Percentiles rank a stretch among this genome's conserved stretches.
phyloP scores from a whole-genome alignment of 805 yeast species.

The Kuraishia floccosa region DNA sequence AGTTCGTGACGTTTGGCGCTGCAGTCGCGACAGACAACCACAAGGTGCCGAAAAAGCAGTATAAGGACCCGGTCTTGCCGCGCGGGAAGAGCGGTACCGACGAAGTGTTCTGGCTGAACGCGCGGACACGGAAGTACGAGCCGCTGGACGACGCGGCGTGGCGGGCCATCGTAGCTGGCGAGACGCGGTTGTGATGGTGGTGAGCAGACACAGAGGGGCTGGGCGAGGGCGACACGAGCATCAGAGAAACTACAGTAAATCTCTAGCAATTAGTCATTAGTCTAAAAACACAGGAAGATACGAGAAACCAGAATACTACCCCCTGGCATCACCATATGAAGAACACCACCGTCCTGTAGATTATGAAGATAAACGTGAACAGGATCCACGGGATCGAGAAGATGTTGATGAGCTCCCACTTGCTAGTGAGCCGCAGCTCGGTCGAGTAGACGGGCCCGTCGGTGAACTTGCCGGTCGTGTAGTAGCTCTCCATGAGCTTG shows the following conservation, averaged over 20 bases:
- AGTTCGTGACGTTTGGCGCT: constrained; percentile 59
- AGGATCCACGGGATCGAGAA: constrained; percentile 7
- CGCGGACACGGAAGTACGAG: constrained; percentile 33
- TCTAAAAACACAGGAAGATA: no score
- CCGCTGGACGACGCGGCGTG: constrained; percentile 48
- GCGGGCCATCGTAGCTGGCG: constrained; percentile 19
- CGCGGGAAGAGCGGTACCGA: constrained; percentile 52
- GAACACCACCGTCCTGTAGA: no score
- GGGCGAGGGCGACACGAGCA: no score
- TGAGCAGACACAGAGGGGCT: background rate
- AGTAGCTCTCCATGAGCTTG: constrained; percentile 49
- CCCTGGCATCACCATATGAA: no score
- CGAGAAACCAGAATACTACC: no score
- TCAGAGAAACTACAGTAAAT: no score
- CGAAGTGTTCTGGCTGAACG: constrained; percentile 58
- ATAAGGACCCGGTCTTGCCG: constrained; percentile 60
- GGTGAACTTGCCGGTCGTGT: constrained; percentile 40
- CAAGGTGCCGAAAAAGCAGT: constrained; percentile 63
- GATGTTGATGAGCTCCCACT: constrained; percentile 14
- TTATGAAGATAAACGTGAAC: background rate
- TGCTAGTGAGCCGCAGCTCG: constrained; percentile 11
- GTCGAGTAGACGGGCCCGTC: constrained; percentile 9
- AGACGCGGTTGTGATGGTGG: constrained; percentile 8
- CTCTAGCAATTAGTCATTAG: no score
- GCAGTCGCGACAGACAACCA: constrained; percentile 71